These are phyloP conservation scores for Xylaria sp. DNA, from an alignment of 2,329 filamentous ascomycete species.

Conservation along the genomic window DNA sequence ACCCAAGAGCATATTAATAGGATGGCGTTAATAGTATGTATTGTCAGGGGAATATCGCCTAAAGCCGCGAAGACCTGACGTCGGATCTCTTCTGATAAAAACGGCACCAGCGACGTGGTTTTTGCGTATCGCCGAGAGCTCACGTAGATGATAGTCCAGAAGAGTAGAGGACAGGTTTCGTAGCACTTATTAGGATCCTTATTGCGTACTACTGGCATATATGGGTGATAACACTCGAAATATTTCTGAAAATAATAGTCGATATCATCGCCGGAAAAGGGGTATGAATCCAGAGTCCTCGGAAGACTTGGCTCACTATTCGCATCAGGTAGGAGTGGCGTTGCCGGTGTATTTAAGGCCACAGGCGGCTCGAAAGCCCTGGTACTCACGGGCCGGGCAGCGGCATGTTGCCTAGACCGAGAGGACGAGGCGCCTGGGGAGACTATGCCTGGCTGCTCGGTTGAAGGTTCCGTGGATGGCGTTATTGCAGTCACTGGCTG, in stretches of 20 bases:
- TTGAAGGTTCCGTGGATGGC: constrained; percentile 37
- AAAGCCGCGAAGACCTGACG: constrained; percentile 59
- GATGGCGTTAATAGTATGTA: constrained; percentile 64
- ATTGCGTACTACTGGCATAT: constrained; percentile 62
- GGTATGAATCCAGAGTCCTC: constrained; percentile 59
- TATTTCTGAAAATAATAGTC: constrained; percentile 68
- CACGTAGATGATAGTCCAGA: constrained; percentile 66
- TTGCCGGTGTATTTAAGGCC: constrained; percentile 47
- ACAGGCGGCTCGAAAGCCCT: constrained; percentile 43
- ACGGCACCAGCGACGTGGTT: constrained; percentile 55
- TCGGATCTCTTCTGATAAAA: constrained; percentile 60
- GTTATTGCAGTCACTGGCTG: constrained; percentile 34
- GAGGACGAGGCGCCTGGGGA: constrained; percentile 38
- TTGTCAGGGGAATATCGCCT: constrained; percentile 56
- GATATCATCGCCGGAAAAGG: constrained; percentile 64
- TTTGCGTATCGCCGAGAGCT: constrained; percentile 62
- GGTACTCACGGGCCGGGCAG: constrained; percentile 7
- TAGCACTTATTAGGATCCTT: constrained; percentile 64
- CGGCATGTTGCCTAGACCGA: constrained; percentile 26
- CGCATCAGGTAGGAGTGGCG: constrained; percentile 38
- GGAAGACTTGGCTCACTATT: constrained; percentile 49
- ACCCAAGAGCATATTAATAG: constrained; percentile 64
- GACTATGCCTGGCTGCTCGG: constrained; percentile 40
- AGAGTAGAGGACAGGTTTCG: constrained; percentile 59
- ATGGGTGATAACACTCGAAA: constrained; percentile 63